phyloP scores from a whole-genome alignment of 805 yeast genomes.

The Suhomyces pyralidae region DNA sequence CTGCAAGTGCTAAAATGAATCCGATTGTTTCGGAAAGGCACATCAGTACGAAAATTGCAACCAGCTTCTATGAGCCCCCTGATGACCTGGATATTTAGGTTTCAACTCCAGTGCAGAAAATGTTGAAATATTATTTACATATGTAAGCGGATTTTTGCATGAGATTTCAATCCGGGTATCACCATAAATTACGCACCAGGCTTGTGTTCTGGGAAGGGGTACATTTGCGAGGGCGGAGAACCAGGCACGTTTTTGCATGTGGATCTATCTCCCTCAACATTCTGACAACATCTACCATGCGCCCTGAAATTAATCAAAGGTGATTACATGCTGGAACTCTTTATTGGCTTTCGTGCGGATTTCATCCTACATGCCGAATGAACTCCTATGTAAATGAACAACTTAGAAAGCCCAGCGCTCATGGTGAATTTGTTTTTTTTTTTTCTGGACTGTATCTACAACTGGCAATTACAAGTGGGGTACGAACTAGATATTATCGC shows the following conservation, averaged over 20 bases:
- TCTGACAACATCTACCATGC: neutral
- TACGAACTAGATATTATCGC: neutral
- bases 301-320: neutral
- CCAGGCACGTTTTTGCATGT: neutral
- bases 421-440: neutral
- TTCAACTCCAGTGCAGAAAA: neutral
- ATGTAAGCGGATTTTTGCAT: neutral
- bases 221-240: neutral
- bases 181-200: neutral
- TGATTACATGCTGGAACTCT: neutral
- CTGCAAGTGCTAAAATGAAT: neutral
- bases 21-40: neutral
- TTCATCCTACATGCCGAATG: neutral
- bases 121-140: neutral
- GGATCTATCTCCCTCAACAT: neutral
- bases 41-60: neutral
- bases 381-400: neutral
- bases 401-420: neutral
- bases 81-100: neutral
- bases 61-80: neutral
- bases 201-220: neutral
- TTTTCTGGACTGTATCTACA: neutral
- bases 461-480: constrained; percentile 1
- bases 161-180: neutral
- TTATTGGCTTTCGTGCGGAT: neutral